Evolutionary conservation across 75 land plant species (phyloP).

Genomic region (Pinus taeda): DNA sequence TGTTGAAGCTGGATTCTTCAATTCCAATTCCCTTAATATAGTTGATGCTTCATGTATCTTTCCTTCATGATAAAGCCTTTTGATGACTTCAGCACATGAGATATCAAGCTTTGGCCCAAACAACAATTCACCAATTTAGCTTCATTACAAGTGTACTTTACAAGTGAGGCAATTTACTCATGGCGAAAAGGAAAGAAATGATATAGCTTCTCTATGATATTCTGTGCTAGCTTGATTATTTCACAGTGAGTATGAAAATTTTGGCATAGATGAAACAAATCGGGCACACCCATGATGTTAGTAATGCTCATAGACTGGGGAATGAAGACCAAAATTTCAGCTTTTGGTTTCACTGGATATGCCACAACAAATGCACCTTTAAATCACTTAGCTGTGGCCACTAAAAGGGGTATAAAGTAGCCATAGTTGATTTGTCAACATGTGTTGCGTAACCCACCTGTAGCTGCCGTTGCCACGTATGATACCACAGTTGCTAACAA

Average conservation of each 20-base stretch:
- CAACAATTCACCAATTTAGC: too few species aligned
- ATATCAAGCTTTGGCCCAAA: neutral
- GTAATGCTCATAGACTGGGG: slow-evolving; percentile 60
- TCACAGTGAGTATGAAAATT: too few species aligned
- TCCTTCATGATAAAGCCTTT: slow-evolving; percentile 9
- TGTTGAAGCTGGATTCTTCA: neutral
- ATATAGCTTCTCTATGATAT: too few species aligned
- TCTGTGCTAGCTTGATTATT: too few species aligned
- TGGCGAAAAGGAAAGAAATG: too few species aligned
- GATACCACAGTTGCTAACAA: too few species aligned
- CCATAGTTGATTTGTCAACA: too few species aligned
- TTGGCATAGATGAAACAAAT: too few species aligned
- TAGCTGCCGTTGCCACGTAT: too few species aligned
- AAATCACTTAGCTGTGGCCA: slow-evolving; percentile 45
- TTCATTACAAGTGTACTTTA: too few species aligned
- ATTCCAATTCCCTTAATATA: slow-evolving; percentile 5
- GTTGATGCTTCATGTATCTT: slow-evolving; percentile 8
- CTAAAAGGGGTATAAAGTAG: slow-evolving; percentile 22
- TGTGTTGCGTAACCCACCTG: too few species aligned
- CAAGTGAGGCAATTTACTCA: too few species aligned
- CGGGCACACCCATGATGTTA: slow-evolving; percentile 35
- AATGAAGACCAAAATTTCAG: slow-evolving; percentile 48
- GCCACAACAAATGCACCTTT: slow-evolving; percentile 59
- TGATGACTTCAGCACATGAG: neutral
- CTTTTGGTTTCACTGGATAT: slow-evolving; percentile 81